These are phyloP conservation scores for Cercospora sojina DNA, from an alignment of 2,329 filamentous ascomycete species.

Conservation along the genomic window DNA sequence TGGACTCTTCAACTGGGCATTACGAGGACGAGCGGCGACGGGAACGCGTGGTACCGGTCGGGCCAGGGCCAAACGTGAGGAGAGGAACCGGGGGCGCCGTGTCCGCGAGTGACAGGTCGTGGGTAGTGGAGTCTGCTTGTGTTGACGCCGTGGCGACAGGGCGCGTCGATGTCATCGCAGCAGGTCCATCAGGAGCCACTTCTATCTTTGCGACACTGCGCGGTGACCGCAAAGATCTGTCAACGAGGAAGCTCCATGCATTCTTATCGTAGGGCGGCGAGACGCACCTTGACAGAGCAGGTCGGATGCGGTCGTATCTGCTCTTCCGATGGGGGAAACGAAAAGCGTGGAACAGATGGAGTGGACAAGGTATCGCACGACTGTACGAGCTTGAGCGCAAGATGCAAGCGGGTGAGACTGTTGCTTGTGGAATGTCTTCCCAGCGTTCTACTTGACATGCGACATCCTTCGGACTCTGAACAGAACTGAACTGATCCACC, in stretches of 20 bases:
- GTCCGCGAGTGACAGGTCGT: not conserved
- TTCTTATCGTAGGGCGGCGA: not conserved
- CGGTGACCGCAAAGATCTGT: not conserved
- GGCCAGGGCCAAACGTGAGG: conserved; percentile 24
- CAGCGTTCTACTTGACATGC: not conserved
- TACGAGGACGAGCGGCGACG: conserved; percentile 20
- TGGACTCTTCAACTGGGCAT: conserved; percentile 17
- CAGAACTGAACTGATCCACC: not conserved
- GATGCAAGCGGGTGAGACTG: not conserved
- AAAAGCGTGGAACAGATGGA: not conserved
- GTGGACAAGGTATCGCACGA: not conserved
- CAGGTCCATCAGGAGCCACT: not conserved
- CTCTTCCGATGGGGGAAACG: not conserved
- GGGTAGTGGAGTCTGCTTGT: not conserved
- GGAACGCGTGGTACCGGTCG: conserved; percentile 24
- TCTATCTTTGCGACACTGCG: not conserved
- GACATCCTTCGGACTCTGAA: not conserved
- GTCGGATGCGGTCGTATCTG: not conserved
- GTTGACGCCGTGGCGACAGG: not conserved
- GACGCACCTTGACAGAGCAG: not conserved
- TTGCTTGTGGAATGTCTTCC: not conserved
- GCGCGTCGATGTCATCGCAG: not conserved
- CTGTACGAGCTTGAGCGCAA: not conserved
- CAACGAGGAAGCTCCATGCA: not conserved
- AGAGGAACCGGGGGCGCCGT: not conserved